Evolutionary conservation across 208 protist species (phyloP), one percentile per base, ranked within the genome.

Genomic region (Wallacemonas sp.): DNA sequence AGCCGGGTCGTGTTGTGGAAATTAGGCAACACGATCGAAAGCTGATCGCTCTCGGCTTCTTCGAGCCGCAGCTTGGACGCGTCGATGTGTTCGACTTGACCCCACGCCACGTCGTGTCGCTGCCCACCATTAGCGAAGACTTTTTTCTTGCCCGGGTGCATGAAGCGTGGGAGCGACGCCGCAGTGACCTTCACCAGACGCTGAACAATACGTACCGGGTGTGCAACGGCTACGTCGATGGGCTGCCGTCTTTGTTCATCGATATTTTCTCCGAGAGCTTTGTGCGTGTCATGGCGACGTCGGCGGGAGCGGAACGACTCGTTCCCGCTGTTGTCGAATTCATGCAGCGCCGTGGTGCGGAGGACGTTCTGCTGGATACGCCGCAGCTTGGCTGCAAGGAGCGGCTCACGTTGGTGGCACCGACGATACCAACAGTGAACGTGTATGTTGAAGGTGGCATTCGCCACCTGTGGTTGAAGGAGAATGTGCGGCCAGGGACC

Each of bases 61-160:
- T 88, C 54, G 90, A 96, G 62, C 82, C 84, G 0, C 58, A 81
- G 38, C 68, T 77, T 11, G 30, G 63, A 21, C 80, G 83, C 21
- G 86, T 96, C 0, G 80, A 93, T 53, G 78, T 94, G 36, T 94
- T 96, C 51, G 78, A 96, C 49, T 53, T 84, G n/a, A 83, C 79
- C 15, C 58, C 77, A 0, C 70, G 67, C 46, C 42, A 60, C 2
- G 66, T 82, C 0, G 38, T 77, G 2, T 75, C 59, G 27, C 47
- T 96, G 8, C 90, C 86, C n/a, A 86, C 70, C 14, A 82, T 96
- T 28, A 83, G 74, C 53, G 86, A 96, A 39, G 84, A 93, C 47
- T 94, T 84, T 59, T 96, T 96, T 41, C 62, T 91, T 22, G 73
- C 72, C 14, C 75, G 79, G 15, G 38, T 94, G 27, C 72, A 81